phyloP scores from a whole-genome alignment of 495 filamentous ascomycete genomes.

The Rusavskia elegans region DNA sequence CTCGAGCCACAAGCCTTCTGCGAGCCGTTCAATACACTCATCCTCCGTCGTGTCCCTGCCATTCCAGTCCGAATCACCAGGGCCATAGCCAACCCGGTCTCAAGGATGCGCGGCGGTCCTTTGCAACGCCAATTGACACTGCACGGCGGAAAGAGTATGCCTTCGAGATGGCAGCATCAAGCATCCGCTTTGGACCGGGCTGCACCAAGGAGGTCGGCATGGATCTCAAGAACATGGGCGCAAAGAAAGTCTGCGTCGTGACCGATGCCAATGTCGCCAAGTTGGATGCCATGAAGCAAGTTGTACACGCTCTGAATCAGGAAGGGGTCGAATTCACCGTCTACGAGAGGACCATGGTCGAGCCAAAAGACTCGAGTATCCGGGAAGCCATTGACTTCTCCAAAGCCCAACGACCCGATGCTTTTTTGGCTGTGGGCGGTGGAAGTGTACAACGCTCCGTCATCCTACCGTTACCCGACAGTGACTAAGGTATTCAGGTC shows the following conservation, averaged over 20 bases:
- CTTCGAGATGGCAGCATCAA: slow-evolving; percentile 91
- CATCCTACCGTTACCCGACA: not conserved
- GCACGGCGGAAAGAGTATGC: slow-evolving; percentile 84
- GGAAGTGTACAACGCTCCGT: slow-evolving; percentile 16
- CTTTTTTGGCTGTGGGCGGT: slow-evolving; percentile 79
- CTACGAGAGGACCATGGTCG: slow-evolving; percentile 60
- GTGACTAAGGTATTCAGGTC: slow-evolving; percentile 22
- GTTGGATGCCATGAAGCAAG: slow-evolving; percentile 74
- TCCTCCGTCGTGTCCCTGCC: slow-evolving; percentile 82
- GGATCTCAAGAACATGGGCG: slow-evolving; percentile 86
- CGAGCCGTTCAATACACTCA: slow-evolving; percentile 81
- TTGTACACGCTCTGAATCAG: slow-evolving; percentile 53
- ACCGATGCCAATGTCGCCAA: slow-evolving; percentile 68
- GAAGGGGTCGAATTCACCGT: slow-evolving; percentile 71
- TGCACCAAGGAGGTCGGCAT: slow-evolving; percentile 97
- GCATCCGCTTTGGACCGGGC: slow-evolving; percentile 84
- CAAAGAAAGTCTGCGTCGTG: slow-evolving; percentile 75
- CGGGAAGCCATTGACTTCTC: slow-evolving; percentile 76
- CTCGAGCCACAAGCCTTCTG: slow-evolving; percentile 64
- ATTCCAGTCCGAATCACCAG: slow-evolving; percentile 65
- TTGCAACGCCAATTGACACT: slow-evolving; percentile 58
- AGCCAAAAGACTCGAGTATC: slow-evolving; percentile 72
- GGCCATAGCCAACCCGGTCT: slow-evolving; percentile 32
- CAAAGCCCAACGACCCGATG: slow-evolving; percentile 64
- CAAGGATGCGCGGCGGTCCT: slow-evolving; percentile 38